Conservation (phyloP, 1,284 basidiomycete species). For the Mrakiaceae sp. region DNA sequence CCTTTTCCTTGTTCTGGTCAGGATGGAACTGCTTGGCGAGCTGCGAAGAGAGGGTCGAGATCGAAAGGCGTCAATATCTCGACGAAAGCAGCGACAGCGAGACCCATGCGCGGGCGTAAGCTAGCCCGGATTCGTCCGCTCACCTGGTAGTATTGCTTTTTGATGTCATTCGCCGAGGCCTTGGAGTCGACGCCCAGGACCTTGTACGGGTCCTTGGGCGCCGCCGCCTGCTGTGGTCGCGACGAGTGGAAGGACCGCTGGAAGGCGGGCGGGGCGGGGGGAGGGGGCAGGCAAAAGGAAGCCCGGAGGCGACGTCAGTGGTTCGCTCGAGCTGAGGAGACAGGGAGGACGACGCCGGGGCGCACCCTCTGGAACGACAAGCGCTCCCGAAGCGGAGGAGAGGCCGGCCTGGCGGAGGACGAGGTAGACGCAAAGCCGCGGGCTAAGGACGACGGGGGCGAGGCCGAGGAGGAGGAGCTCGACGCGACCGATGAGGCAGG, state of each 20-base stretch:
- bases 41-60: slow-evolving; percentile 36
- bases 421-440: too few species aligned
- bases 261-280: not conserved
- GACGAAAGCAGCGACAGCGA: not conserved
- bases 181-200: slow-evolving; percentile 80
- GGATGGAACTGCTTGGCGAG: slow-evolving; percentile 97
- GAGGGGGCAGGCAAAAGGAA: not conserved
- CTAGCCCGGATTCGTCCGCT: slow-evolving; percentile 25
- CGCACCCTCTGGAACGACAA: too few species aligned
- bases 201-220: slow-evolving; percentile 79
- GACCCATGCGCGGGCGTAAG: not conserved
- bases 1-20: slow-evolving; percentile 88
- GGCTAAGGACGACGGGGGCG: too few species aligned
- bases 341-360: too few species aligned
- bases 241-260: slow-evolving; percentile 70
- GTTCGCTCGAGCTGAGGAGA: not conserved
- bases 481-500: too few species aligned
- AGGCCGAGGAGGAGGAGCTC: too few species aligned
- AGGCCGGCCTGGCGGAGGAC: too few species aligned
- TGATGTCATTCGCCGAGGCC: slow-evolving; percentile 78
- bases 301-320: too few species aligned
- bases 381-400: too few species aligned
- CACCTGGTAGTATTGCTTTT: slow-evolving; percentile 91
- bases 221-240: slow-evolving; percentile 38
- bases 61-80: slow-evolving; percentile 5